A percentile compares a stretch with the other conserved stretches of the same genome.
Evolutionary conservation across 306 rosid species (phyloP).

Genomic region (Glycine tomentella): DNA sequence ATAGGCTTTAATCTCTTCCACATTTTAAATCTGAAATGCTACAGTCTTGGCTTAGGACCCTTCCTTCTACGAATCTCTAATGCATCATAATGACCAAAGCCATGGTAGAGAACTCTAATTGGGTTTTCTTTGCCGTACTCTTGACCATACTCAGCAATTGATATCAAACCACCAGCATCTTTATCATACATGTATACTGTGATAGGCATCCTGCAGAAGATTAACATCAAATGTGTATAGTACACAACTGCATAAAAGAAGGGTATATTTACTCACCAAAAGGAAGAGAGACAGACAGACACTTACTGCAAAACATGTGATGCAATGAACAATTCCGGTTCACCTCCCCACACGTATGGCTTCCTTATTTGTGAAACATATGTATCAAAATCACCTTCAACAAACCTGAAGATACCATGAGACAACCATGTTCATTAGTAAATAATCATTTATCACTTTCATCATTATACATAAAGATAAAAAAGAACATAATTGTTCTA

Average conservation of each 20-base stretch:
- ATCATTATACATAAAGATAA: too few species aligned
- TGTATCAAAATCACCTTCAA: slow-evolving; percentile 88
- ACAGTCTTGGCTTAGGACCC: slow-evolving; percentile 61
- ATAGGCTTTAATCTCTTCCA: slow-evolving; percentile 21
- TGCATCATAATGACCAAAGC: slow-evolving; percentile 95
- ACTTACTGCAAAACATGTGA: slow-evolving; percentile 89
- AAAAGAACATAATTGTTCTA: too few species aligned
- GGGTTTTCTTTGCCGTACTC: slow-evolving; percentile 86
- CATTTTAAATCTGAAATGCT: slow-evolving; percentile 41
- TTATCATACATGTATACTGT: slow-evolving; percentile 86
- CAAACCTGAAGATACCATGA: slow-evolving; percentile 67
- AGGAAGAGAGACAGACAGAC: not conserved
- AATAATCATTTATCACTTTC: not conserved
- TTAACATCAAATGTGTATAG: slow-evolving; percentile 33
- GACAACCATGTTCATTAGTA: slow-evolving; percentile 39
- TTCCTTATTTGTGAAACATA: slow-evolving; percentile 82
- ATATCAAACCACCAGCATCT: slow-evolving; percentile 84
- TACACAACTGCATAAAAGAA: not conserved
- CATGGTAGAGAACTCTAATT: slow-evolving; percentile 83
- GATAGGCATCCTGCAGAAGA: slow-evolving; percentile 84
- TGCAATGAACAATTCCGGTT: slow-evolving; percentile 92
- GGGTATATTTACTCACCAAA: not conserved
- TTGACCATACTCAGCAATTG: slow-evolving; percentile 94
- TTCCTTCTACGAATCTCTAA: slow-evolving; percentile 65
- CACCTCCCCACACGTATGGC: slow-evolving; percentile 97